Percentiles rank a stretch among this genome's conserved stretches.
phyloP scores from a whole-genome alignment of 208 protist species.

The Leishmania martiniquensis region DNA sequence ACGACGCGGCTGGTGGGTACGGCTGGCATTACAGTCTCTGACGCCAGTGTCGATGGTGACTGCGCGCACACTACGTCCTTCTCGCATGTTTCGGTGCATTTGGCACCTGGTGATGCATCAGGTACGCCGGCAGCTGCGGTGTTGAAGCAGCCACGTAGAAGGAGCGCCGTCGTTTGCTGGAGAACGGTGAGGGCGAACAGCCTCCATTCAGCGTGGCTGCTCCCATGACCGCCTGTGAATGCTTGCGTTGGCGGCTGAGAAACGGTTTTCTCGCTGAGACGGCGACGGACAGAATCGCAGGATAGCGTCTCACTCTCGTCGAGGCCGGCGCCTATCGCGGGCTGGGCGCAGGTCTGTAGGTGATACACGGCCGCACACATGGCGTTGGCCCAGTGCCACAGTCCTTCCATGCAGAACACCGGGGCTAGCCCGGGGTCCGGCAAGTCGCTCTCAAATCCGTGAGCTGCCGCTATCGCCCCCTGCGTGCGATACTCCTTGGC shows the following conservation, averaged over 20 bases:
- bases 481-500: background rate
- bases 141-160: conserved; percentile 20
- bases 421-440: conserved; percentile 6
- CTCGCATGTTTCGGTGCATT: background rate
- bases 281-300: background rate
- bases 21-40: background rate
- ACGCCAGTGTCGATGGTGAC: background rate
- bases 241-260: background rate
- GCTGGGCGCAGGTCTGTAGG: conserved; percentile 6
- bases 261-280: background rate
- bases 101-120: background rate
- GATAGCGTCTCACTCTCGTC: background rate
- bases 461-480: background rate
- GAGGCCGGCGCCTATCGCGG: background rate
- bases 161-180: conserved; percentile 11
- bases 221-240: background rate
- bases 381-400: conserved; percentile 12
- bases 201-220: conserved; percentile 1
- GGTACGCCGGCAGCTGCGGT: background rate
- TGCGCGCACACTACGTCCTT: background rate
- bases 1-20: conserved; percentile 5
- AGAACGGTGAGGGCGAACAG: conserved; percentile 17
- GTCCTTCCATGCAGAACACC: background rate
- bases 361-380: conserved; percentile 18
- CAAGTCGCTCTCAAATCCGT: background rate